Evolutionary conservation across 1,284 basidiomycete species (phyloP), one percentile per base, ranked within the genome.

Genomic region (Sporisorium scitamineum): DNA sequence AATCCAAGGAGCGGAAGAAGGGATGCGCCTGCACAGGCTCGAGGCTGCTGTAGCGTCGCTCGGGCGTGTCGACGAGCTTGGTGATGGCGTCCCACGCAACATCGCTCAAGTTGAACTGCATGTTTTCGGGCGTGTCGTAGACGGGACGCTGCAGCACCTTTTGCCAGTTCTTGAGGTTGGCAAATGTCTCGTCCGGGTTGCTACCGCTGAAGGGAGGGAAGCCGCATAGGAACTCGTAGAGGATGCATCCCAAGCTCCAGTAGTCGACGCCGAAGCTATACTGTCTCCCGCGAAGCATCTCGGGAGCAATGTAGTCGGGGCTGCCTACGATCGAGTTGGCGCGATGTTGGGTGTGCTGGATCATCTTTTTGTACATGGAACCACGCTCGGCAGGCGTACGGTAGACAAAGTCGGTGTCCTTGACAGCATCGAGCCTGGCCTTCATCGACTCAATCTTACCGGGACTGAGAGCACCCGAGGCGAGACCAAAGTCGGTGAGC

Each of bases 291-390:
- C 95, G 91, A 20, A 99, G 90, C 31, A 98, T 96, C 86, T 98
- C 95, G 24, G 88, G 88, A 8, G 86, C 86, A 85, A 87, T 87
- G 78, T 99, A 99, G 87, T 99, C 97, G 0, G 97, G 97, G 2
- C 94, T 96, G 16, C 97, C 97, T 37, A 99, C 97, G 70, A 99
- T 94, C 11, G 95, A 98, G 85, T 99, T 95, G 29, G 97, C 96
- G 82, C 95, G 97, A 8, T 77, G 76, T 11, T 94, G 92, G 79
- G 97, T 94, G 81, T 93, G 92, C 76, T 93, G 91, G 16, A 96
- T 90, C 84, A 98, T 92, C 55, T 93, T 94, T 66, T 94, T 92
- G 87, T 97, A 99, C 78, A 98, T 91, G 14, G 94, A 96, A 58
- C 95, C 92, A 65, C 96, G 90, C 86, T 99, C 97, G 51, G 98